These are phyloP conservation scores for Chromera velia DNA, from an alignment of 73 alveolate genomes.

Conservation along the genomic window DNA sequence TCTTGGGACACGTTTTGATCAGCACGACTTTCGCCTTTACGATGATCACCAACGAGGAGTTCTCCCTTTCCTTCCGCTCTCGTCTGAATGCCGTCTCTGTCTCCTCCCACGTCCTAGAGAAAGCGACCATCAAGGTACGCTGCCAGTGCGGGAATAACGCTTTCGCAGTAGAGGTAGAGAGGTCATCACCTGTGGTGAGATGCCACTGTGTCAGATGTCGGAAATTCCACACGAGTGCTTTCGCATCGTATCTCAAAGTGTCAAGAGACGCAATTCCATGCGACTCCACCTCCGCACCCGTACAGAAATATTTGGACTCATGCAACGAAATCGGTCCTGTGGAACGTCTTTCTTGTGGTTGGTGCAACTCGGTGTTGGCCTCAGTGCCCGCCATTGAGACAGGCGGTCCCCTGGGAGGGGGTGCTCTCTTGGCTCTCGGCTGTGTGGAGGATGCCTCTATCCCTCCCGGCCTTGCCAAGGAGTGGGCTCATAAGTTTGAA, in stretches of 20 bases:
- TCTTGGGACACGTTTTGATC: too few relatives aligned
- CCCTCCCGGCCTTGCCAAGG: slow-evolving; percentile 5
- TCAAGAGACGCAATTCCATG: not conserved
- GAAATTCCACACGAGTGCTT: slow-evolving; percentile 15
- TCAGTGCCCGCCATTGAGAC: not conserved
- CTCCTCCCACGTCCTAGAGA: too few relatives aligned
- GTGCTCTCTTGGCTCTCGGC: slow-evolving; percentile 6
- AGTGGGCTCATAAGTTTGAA: slow-evolving; percentile 7
- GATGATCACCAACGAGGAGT: too few relatives aligned
- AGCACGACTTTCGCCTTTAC: too few relatives aligned
- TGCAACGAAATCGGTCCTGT: not conserved
- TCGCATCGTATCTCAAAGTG: slow-evolving; percentile 1
- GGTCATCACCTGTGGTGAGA: too few relatives aligned
- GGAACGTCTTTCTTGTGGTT: slow-evolving; percentile 2
- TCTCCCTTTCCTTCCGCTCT: too few relatives aligned
- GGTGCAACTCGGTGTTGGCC: not conserved
- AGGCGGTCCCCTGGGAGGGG: not conserved
- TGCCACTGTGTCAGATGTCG: slow-evolving; percentile 13
- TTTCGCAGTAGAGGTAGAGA: too few relatives aligned
- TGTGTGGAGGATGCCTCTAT: slow-evolving; percentile 16
- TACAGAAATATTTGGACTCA: not conserved
- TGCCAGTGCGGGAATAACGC: too few relatives aligned
- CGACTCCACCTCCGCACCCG: not conserved
- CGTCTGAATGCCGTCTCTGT: too few relatives aligned
- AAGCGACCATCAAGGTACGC: too few relatives aligned